These are phyloP conservation scores for Cladophialophora chaetospira DNA, from an alignment of 2,329 filamentous ascomycete genomes.

Conservation along the genomic window DNA sequence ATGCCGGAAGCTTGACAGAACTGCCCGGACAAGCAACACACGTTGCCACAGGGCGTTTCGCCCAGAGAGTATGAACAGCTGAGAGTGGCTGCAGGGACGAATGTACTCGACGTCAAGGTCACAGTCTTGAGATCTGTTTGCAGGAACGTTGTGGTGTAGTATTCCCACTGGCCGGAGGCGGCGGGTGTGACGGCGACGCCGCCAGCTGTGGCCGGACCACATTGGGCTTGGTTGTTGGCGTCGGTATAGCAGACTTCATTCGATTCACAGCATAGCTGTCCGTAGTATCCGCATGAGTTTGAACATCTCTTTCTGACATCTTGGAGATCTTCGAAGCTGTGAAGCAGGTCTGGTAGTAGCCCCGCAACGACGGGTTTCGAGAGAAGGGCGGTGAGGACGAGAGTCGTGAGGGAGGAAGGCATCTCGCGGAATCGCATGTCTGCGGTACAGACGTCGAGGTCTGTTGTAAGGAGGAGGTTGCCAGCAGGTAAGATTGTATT, in stretches of 20 bases:
- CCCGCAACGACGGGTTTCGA: slow-evolving; percentile 24
- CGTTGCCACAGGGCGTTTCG: slow-evolving; percentile 47
- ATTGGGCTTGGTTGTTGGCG: slow-evolving; percentile 51
- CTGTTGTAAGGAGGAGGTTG: background rate
- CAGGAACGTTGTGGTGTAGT: slow-evolving; percentile 60
- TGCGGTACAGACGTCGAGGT: slow-evolving; percentile 8
- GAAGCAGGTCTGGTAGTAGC: slow-evolving; percentile 32
- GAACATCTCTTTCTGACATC: slow-evolving; percentile 41
- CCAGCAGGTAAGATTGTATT: slow-evolving; percentile 12
- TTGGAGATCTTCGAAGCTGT: slow-evolving; percentile 28
- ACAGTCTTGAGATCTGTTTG: slow-evolving; percentile 57
- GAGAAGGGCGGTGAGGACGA: slow-evolving; percentile 24
- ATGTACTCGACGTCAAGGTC: slow-evolving; percentile 57
- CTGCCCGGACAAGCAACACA: slow-evolving; percentile 49
- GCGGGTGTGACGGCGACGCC: no score
- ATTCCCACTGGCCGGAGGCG: slow-evolving; percentile 50
- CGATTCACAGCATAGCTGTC: slow-evolving; percentile 53
- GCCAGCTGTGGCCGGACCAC: slow-evolving; percentile 35
- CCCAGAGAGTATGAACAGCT: slow-evolving; percentile 52
- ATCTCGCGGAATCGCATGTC: slow-evolving; percentile 25
- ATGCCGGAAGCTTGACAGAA: slow-evolving; percentile 44
- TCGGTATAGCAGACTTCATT: slow-evolving; percentile 54
- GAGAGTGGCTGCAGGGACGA: slow-evolving; percentile 29
- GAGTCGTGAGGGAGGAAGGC: slow-evolving; percentile 17
- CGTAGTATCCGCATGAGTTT: slow-evolving; percentile 55